Base-by-base conservation (phyloP, 2,329 filamentous ascomycete species). In the Aspergillus tanneri region DNA sequence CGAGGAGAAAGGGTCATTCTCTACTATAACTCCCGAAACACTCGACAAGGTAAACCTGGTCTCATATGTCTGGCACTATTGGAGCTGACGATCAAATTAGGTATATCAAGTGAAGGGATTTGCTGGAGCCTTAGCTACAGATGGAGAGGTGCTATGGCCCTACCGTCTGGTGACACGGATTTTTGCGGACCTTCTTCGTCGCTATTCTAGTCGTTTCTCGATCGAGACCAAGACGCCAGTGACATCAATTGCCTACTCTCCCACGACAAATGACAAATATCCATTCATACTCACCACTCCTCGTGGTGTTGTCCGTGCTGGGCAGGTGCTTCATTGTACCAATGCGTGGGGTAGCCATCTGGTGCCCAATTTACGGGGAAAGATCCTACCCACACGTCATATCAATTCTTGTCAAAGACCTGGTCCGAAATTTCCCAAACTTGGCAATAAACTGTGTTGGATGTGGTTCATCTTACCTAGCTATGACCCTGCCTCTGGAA, bases 261-360 rank as follows among this genome's bases (percentile, higher is more conserved):
- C 19, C 2, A 21, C 18, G 7, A 4, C 24, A 11, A 3, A 27
- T 16, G 1, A 9, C 19, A 6, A 24, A 19, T 47, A 47, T 23
- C 37, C 52, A 3, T 78, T 76, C 53, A 60, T 63, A 3, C 54
- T 82, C 5, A 56, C 64, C 2, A 81, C 79, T 1, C 45, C 58
- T 0, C 67, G 73, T 3, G 78, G 77, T 3, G 50, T 30, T 0
- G 65, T 82, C 24, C 58, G 58, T 5, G 70, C 77, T 6, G 64
- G 65, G 1, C 73, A 82, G 35, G 67, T 84, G 2, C 67, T 83
- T 2, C 76, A 84, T 50, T 76, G 77, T 2, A 82, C 77, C 2
- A 82, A 83, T 54, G 77, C 65, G 3, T 76, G 75, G 52, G 67
- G 76, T 0, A 60, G 72, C 0, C 72, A 78, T 43, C 71, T 82